phyloP scores from a whole-genome alignment of 768 basidiomycete genomes.

The Leccinum ochraceum region DNA sequence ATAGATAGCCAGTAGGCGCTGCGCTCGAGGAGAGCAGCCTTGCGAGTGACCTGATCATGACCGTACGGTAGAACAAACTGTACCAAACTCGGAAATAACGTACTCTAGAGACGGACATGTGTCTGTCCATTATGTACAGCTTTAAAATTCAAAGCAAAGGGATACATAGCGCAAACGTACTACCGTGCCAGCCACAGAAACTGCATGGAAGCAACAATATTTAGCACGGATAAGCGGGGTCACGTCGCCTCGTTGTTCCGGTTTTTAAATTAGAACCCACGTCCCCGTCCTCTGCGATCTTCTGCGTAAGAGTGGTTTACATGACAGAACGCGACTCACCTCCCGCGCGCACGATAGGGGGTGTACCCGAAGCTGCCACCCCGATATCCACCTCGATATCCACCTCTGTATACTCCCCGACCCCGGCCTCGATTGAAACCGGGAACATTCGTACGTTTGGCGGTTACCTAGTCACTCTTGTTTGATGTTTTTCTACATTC shows the following conservation, averaged over 20 bases:
- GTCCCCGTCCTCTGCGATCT: slow-evolving; percentile 64
- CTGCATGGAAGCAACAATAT: slow-evolving; percentile 10
- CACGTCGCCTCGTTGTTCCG: slow-evolving; percentile 20
- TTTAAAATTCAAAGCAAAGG: slow-evolving; percentile 30
- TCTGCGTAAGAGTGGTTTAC: slow-evolving; percentile 9
- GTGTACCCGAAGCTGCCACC: slow-evolving; percentile 53
- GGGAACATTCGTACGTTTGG: slow-evolving; percentile 95
- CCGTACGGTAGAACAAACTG: background rate
- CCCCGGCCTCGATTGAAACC: slow-evolving; percentile 87
- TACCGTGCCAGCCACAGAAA: slow-evolving; percentile 12
- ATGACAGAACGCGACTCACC: slow-evolving; percentile 47
- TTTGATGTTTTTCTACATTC: slow-evolving; percentile 3
- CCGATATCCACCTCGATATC: slow-evolving; percentile 60
- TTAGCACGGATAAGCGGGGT: slow-evolving; percentile 13
- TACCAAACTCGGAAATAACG: slow-evolving; percentile 20
- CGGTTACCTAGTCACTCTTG: slow-evolving; percentile 67
- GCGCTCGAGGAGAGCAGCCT: slow-evolving; percentile 29
- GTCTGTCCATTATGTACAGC: slow-evolving; percentile 30
- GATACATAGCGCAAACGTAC: slow-evolving; percentile 29
- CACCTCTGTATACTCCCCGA: slow-evolving; percentile 64
- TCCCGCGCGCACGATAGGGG: slow-evolving; percentile 68
- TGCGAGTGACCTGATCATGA: slow-evolving; percentile 7
- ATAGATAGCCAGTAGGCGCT: slow-evolving; percentile 52
- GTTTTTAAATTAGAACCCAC: slow-evolving; percentile 51
- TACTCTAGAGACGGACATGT: background rate